These are phyloP conservation scores for Yarrowia sp. DNA, from an alignment of 805 yeast genomes.

Conservation along the genomic window DNA sequence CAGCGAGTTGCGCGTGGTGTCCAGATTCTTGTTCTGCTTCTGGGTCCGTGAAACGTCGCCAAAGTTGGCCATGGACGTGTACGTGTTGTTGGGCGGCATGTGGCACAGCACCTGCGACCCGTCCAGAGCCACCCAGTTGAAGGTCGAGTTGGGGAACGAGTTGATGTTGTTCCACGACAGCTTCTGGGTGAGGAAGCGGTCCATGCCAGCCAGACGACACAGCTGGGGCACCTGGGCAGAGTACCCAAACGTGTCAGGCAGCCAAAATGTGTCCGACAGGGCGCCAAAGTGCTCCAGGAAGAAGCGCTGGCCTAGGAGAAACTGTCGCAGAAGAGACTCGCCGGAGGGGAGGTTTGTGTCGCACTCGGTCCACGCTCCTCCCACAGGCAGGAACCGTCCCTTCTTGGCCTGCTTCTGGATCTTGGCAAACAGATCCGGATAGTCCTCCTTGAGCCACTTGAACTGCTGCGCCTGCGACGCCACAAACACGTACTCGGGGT, in stretches of 20 bases:
- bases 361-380: slow-evolving; percentile 98
- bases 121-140: slow-evolving; percentile 94
- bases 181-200: slow-evolving; percentile 85
- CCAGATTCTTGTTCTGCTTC: slow-evolving; percentile 77
- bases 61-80: slow-evolving; percentile 88
- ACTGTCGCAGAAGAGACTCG: slow-evolving; percentile 85
- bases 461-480: slow-evolving; percentile 97
- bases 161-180: slow-evolving; percentile 96
- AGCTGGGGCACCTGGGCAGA: slow-evolving; percentile 93
- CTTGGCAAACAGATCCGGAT: slow-evolving; percentile 71
- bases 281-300: slow-evolving; percentile 75
- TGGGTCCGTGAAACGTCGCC: slow-evolving; percentile 86
- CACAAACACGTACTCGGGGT: slow-evolving; percentile 90
- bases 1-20: slow-evolving; percentile 76
- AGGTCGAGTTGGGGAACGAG: slow-evolving; percentile 82
- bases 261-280: slow-evolving; percentile 79
- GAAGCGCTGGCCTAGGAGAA: slow-evolving; percentile 84
- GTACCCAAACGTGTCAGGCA: slow-evolving; percentile 97
- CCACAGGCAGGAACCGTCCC: slow-evolving; percentile 82
- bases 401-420: slow-evolving; percentile 59
- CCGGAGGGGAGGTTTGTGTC: slow-evolving; percentile 96
- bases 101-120: slow-evolving; percentile 91
- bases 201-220: slow-evolving; percentile 81
- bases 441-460: slow-evolving; percentile 84
- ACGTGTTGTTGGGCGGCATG: slow-evolving; percentile 97